A percentile compares a stretch with the other conserved stretches of the same genome.
phyloP scores from a whole-genome alignment of 306 rosid genomes.

The Dryas octopetala region DNA sequence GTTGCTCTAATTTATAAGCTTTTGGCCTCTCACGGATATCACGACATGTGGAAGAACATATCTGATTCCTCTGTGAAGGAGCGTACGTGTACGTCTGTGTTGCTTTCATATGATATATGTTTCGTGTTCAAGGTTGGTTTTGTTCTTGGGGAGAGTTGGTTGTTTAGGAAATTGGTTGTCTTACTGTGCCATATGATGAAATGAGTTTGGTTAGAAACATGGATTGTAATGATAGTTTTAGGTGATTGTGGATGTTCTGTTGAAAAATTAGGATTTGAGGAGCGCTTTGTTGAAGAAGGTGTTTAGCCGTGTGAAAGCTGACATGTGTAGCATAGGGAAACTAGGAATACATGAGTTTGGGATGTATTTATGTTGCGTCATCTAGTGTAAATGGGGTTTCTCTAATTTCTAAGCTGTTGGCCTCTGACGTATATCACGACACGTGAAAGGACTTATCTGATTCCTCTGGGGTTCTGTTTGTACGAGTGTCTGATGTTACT shows the following conservation, averaged over 20 bases:
- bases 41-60: background rate
- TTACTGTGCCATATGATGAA: background rate
- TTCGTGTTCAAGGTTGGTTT: background rate
- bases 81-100: background rate
- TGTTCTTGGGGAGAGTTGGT: background rate
- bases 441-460: background rate
- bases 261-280: background rate
- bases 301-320: background rate
- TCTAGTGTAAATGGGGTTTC: no score
- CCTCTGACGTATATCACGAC: background rate
- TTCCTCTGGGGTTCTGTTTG: background rate
- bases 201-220: background rate
- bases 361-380: background rate
- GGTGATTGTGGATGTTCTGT: background rate
- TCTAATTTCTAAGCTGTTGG: no score
- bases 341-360: background rate
- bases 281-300: background rate
- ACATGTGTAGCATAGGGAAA: background rate
- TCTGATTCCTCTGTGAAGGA: conserved; percentile 37
- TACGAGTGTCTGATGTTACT: background rate
- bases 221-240: background rate
- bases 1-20: background rate
- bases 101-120: background rate
- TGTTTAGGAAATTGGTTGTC: background rate
- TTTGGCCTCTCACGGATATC: background rate